A percentile compares a stretch with the other conserved stretches of the same genome.
Evolutionary conservation across 768 basidiomycete species (phyloP).

Genomic region (Sporobolomyces phaffii): DNA sequence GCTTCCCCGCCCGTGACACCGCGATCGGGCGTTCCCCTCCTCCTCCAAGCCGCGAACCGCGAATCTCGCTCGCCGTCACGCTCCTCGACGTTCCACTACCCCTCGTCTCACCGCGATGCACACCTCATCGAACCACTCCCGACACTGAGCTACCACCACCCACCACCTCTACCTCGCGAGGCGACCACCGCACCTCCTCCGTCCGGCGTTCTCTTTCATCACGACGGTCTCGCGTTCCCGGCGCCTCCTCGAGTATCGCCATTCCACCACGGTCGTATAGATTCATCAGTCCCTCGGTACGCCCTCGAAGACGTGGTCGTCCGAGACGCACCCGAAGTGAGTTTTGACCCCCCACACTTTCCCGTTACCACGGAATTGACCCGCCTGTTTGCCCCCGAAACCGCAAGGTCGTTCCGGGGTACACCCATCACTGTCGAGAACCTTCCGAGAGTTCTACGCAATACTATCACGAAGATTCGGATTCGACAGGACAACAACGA

Average conservation of each 20-base stretch:
- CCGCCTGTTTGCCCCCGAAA: too few relatives aligned
- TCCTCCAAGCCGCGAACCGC: conserved; percentile 5
- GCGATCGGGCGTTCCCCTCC: background rate
- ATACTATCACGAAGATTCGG: too few relatives aligned
- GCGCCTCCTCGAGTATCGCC: background rate
- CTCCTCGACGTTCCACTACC: conserved; percentile 6
- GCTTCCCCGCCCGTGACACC: background rate
- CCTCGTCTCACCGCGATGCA: background rate
- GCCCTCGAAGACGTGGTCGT: conserved; percentile 3
- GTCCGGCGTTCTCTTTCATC: too few relatives aligned
- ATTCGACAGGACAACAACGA: too few relatives aligned
- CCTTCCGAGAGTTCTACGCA: background rate
- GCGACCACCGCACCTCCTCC: background rate
- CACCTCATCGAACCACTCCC: background rate
- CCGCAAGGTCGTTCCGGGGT: too few relatives aligned
- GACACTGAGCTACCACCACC: background rate
- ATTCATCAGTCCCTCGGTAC: background rate
- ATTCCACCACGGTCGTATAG: background rate
- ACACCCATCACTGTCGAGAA: background rate
- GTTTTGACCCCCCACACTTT: too few relatives aligned
- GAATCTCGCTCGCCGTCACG: background rate
- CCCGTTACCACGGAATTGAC: too few relatives aligned
- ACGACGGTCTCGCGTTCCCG: background rate
- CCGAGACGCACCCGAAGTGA: background rate
- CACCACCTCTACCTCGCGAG: background rate